phyloP scores from a whole-genome alignment of 2,329 filamentous ascomycete genomes.

The Chalara sp. region DNA sequence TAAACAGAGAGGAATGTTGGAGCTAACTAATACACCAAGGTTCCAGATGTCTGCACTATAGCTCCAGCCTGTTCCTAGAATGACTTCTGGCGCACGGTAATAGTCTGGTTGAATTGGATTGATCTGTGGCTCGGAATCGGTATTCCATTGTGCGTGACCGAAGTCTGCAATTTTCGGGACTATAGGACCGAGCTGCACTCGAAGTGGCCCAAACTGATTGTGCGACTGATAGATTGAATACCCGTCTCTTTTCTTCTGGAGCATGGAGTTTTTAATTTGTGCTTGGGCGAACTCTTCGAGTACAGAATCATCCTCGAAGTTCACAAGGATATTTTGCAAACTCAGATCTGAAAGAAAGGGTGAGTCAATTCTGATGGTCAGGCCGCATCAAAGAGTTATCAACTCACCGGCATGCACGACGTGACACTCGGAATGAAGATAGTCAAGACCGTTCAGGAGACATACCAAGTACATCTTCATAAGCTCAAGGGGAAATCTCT shows the following conservation, averaged over 20 bases:
- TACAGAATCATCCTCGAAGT: slow-evolving; percentile 11
- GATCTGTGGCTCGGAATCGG: slow-evolving; percentile 3
- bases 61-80: slow-evolving; percentile 28
- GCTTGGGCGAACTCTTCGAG: slow-evolving; percentile 6
- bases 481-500: slow-evolving; percentile 4
- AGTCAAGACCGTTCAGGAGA: slow-evolving; percentile 8
- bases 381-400: too few species aligned
- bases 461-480: slow-evolving; percentile 9
- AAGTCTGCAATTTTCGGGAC: slow-evolving; percentile 9
- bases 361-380: too few species aligned
- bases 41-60: slow-evolving; percentile 29
- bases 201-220: slow-evolving; percentile 11
- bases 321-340: slow-evolving; percentile 11
- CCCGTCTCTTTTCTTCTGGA: slow-evolving; percentile 1
- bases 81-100: slow-evolving; percentile 28
- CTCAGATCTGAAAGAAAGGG: slow-evolving; percentile 9
- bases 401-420: slow-evolving; percentile 10
- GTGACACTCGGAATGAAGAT: slow-evolving; percentile 12
- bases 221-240: slow-evolving; percentile 7
- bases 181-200: slow-evolving; percentile 4
- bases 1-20: too few species aligned
- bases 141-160: slow-evolving; percentile 6
- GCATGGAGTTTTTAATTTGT: slow-evolving; percentile 3
- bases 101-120: slow-evolving; percentile 16
- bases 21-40: slow-evolving; percentile 25